A percentile compares a stretch with the other conserved stretches of the same genome.
Conservation (phyloP, 192 early-diverging fungal species). For the Geosiphon pyriformis region DNA sequence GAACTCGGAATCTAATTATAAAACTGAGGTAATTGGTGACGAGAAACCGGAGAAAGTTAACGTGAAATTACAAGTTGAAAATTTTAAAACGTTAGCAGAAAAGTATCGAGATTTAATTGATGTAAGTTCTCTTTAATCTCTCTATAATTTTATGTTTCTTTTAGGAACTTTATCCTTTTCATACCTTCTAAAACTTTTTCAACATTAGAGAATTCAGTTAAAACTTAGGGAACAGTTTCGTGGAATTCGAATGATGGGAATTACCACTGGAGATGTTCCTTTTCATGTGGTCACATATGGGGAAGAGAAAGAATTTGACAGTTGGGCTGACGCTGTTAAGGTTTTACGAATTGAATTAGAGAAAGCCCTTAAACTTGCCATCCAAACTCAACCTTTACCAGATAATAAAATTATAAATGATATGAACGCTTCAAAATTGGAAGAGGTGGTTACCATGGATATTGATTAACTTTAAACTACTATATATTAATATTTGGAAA, state of each 20-base stretch:
- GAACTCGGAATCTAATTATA: too few species aligned
- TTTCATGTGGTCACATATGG: constrained; percentile 39
- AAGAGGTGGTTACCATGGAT: too few species aligned
- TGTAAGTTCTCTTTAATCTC: not conserved
- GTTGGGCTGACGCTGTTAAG: constrained; percentile 38
- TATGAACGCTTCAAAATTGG: too few species aligned
- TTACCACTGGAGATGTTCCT: constrained; percentile 35
- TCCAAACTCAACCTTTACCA: too few species aligned
- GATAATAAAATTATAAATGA: too few species aligned
- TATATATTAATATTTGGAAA: too few species aligned
- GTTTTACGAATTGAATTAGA: constrained; percentile 14
- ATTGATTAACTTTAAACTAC: too few species aligned
- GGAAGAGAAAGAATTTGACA: constrained; percentile 40
- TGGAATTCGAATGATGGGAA: constrained; percentile 35
- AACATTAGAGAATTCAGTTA: constrained; percentile 28
- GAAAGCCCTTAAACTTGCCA: too few species aligned
- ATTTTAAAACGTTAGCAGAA: constrained; percentile 29
- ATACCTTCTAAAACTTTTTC: not conserved
- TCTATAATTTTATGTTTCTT: not conserved
- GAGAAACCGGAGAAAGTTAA: constrained; percentile 20
- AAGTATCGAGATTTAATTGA: constrained; percentile 31
- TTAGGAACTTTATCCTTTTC: not conserved
- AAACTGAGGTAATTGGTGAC: too few species aligned
- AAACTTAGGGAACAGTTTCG: constrained; percentile 34
- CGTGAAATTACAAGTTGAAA: constrained; percentile 23